phyloP scores from a whole-genome alignment of 108 stramenopile species.

The Skeletonema costatum region DNA sequence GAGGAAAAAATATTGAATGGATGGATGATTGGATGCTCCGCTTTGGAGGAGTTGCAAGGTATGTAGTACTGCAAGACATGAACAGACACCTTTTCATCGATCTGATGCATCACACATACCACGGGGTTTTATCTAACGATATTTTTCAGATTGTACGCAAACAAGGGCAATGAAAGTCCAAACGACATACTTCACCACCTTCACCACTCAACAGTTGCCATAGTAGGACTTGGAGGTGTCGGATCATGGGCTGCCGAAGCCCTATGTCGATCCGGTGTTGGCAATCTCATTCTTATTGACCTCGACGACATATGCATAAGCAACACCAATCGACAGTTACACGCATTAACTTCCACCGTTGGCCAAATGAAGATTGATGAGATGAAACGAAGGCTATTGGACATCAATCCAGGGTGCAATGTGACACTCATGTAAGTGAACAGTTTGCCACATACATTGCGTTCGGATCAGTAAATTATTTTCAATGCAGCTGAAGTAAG shows the following conservation, averaged over 20 bases:
- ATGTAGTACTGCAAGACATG: neutral
- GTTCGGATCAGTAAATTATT: no score
- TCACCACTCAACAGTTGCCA: slow-evolving; percentile 55
- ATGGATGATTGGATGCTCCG: neutral
- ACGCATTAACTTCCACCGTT: slow-evolving; percentile 61
- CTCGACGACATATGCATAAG: slow-evolving; percentile 84
- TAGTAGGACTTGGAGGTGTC: slow-evolving; percentile 84
- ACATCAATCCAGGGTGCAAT: slow-evolving; percentile 77
- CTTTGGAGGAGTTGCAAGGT: neutral
- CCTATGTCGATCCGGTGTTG: slow-evolving; percentile 79
- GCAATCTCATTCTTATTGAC: slow-evolving; percentile 73
- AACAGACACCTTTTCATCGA: no score
- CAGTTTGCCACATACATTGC: slow-evolving; percentile 56
- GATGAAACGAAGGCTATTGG: slow-evolving; percentile 59
- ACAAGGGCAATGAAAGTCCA: neutral
- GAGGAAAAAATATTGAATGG: neutral
- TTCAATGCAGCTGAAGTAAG: no score
- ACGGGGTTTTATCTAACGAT: no score
- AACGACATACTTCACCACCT: slow-evolving; percentile 47
- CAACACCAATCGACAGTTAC: slow-evolving; percentile 88
- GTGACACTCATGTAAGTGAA: slow-evolving; percentile 56
- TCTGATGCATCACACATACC: no score
- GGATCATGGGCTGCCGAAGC: slow-evolving; percentile 90
- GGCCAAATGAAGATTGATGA: slow-evolving; percentile 82
- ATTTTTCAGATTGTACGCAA: slow-evolving; percentile 16